phyloP scores from a whole-genome alignment of 495 filamentous ascomycete genomes.

The Penicillium manginii region DNA sequence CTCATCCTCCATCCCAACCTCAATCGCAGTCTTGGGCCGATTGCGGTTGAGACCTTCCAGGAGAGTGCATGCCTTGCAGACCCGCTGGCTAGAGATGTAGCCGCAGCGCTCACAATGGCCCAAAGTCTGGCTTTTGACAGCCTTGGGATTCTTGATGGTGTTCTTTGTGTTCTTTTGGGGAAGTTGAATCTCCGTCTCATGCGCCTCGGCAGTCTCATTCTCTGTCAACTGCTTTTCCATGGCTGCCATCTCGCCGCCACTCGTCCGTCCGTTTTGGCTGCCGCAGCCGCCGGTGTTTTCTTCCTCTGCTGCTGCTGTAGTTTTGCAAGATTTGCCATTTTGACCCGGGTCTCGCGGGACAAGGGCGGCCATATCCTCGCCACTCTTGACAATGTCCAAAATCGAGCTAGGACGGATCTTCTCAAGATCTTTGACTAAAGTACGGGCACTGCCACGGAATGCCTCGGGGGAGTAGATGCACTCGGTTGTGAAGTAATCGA shows the following conservation, averaged over 20 bases:
- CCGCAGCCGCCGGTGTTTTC: slow-evolving; percentile 69
- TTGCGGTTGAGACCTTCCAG: slow-evolving; percentile 93
- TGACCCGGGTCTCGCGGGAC: slow-evolving; percentile 64
- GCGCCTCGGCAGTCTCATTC: slow-evolving; percentile 64
- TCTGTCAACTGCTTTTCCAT: slow-evolving; percentile 81
- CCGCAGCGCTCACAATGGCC: slow-evolving; percentile 86
- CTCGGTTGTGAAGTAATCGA: slow-evolving; percentile 98
- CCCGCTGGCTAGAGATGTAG: slow-evolving; percentile 92
- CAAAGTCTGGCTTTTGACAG: slow-evolving; percentile 68
- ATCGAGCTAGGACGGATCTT: slow-evolving; percentile 91
- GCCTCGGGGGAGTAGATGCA: slow-evolving; percentile 98
- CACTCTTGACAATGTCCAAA: slow-evolving; percentile 89
- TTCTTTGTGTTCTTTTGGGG: slow-evolving; percentile 32
- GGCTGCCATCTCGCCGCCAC: slow-evolving; percentile 85
- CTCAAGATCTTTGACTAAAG: slow-evolving; percentile 93
- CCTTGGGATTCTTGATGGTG: slow-evolving; percentile 30
- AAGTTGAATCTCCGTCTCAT: slow-evolving; percentile 73
- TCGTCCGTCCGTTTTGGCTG: slow-evolving; percentile 67
- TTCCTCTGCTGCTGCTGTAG: slow-evolving; percentile 60
- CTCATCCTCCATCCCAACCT: slow-evolving; percentile 59
- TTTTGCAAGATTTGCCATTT: slow-evolving; percentile 28
- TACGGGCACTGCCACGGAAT: slow-evolving; percentile 90
- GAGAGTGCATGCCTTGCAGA: slow-evolving; percentile 92
- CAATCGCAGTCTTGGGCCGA: slow-evolving; percentile 75
- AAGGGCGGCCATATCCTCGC: slow-evolving; percentile 91